These are phyloP conservation scores for Ophiocordyceps robertsii DNA, from an alignment of 2,329 filamentous ascomycete genomes.

Conservation along the genomic window DNA sequence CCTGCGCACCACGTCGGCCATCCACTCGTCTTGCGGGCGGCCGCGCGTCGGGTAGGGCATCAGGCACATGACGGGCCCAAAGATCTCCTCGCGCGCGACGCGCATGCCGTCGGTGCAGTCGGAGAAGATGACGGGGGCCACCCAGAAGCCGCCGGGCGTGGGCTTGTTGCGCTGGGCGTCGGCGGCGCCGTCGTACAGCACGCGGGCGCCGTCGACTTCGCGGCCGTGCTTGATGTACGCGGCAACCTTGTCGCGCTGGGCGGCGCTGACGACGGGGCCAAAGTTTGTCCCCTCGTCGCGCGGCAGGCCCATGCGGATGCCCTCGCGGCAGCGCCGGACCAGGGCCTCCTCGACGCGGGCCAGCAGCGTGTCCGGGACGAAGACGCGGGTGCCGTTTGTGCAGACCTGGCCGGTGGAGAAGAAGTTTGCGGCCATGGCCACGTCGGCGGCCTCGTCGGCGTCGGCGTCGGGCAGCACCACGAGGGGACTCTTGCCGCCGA, in stretches of 20 bases:
- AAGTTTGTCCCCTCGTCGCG: slow-evolving; percentile 66
- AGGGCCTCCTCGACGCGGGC: slow-evolving; percentile 53
- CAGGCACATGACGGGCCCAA: slow-evolving; percentile 76
- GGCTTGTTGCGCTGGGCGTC: slow-evolving; percentile 38
- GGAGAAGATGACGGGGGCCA: slow-evolving; percentile 72
- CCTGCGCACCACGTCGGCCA: slow-evolving; percentile 56
- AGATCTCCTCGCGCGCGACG: slow-evolving; percentile 73
- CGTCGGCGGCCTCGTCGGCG: slow-evolving; percentile 68
- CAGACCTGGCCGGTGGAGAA: slow-evolving; percentile 86
- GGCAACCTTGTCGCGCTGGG: slow-evolving; percentile 67
- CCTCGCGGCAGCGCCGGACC: slow-evolving; percentile 36
- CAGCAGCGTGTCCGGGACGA: slow-evolving; percentile 57
- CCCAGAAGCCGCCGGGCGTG: slow-evolving; percentile 60
- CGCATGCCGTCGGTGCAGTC: slow-evolving; percentile 74
- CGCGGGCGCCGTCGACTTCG: slow-evolving; percentile 55
- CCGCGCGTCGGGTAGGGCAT: slow-evolving; percentile 49
- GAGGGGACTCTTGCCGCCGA: slow-evolving; percentile 75
- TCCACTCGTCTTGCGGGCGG: slow-evolving; percentile 17
- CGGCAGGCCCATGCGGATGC: slow-evolving; percentile 64
- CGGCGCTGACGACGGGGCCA: slow-evolving; percentile 64
- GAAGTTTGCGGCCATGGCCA: slow-evolving; percentile 90
- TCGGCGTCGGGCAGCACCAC: slow-evolving; percentile 71
- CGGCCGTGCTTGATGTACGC: slow-evolving; percentile 65
- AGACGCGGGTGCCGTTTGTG: slow-evolving; percentile 84
- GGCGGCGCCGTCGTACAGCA: slow-evolving; percentile 59